Percentiles rank a stretch among this genome's conserved stretches.
phyloP scores from a whole-genome alignment of 257 asterid genomes.

The Nicotiana obtusifolia region DNA sequence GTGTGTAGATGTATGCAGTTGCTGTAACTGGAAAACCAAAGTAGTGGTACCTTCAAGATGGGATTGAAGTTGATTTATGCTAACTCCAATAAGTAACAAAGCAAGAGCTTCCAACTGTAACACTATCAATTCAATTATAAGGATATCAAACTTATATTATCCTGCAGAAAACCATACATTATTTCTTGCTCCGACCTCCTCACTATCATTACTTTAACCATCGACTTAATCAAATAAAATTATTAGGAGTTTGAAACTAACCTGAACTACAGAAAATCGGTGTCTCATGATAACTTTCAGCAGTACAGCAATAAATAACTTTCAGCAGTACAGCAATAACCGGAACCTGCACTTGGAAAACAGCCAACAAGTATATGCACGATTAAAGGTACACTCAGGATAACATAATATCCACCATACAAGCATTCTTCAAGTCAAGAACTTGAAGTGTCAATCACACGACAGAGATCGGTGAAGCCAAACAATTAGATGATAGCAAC shows the following conservation, averaged over 20 bases:
- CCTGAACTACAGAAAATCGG: constrained; percentile 89
- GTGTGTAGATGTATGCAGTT: constrained; percentile 71
- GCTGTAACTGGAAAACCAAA: constrained; percentile 86
- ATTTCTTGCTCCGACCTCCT: not conserved
- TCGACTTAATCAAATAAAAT: too few relatives aligned
- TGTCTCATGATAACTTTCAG: constrained; percentile 84
- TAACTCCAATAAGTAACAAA: constrained; percentile 85
- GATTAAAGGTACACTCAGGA: not conserved
- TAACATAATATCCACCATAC: not conserved
- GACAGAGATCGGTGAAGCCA: not conserved
- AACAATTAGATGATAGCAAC: not conserved
- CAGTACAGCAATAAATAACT: constrained; percentile 81
- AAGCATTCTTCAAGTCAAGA: not conserved
- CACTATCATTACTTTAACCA: not conserved
- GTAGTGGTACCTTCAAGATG: constrained; percentile 69
- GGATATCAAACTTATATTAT: not conserved
- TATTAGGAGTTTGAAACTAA: constrained; percentile 15
- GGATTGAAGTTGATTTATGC: constrained; percentile 84
- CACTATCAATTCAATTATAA: constrained; percentile 8
- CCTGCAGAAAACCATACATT: not conserved
- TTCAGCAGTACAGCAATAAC: constrained; percentile 89
- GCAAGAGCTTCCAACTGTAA: constrained; percentile 99
- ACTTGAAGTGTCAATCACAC: too few relatives aligned
- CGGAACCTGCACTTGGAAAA: constrained; percentile 60
- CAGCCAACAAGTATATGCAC: not conserved